phyloP scores from a whole-genome alignment of 1,139 yeast genomes.

The Arxiozyma slooffiae region DNA sequence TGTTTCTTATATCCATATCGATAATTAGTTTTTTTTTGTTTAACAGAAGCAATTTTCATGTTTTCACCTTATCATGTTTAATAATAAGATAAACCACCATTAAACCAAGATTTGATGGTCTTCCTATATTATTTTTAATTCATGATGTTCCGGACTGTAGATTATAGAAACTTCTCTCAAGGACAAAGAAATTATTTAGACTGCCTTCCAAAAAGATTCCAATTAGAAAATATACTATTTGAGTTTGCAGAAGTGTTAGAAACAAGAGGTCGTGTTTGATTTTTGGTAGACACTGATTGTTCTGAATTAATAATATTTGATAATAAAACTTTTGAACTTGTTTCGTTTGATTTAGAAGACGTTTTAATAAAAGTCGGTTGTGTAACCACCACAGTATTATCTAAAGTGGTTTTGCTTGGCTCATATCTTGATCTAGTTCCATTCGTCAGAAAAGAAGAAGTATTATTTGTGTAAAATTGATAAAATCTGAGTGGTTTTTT shows the following conservation, averaged over 20 bases:
- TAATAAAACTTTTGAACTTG: constrained; percentile 17
- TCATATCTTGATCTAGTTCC: not conserved
- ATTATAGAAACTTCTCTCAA: not conserved
- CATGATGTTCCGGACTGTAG: not conserved
- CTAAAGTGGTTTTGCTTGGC: not conserved
- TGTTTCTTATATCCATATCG: constrained; percentile 35
- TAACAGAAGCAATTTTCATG: not conserved
- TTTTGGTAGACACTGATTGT: no score
- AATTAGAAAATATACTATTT: constrained; percentile 13
- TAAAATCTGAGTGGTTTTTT: constrained; percentile 6
- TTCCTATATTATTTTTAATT: not conserved
- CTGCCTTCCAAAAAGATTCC: constrained; percentile 12
- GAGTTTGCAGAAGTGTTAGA: not conserved
- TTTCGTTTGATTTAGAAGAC: constrained; percentile 2
- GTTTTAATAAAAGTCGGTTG: constrained; percentile 14
- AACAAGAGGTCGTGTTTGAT: not conserved
- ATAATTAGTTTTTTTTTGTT: constrained; percentile 37
- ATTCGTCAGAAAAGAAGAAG: not conserved
- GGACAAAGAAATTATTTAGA: not conserved
- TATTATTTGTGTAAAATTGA: constrained; percentile 1
- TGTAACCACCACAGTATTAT: constrained; percentile 10
- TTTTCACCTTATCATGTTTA: constrained; percentile 1
- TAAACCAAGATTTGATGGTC: constrained; percentile 1
- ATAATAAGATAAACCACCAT: not conserved
- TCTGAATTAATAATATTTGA: constrained; percentile 10